A percentile compares a stretch with the other conserved stretches of the same genome.
These are phyloP conservation scores for Benincasa hispida DNA, from an alignment of 306 rosid genomes.

Conservation along the genomic window DNA sequence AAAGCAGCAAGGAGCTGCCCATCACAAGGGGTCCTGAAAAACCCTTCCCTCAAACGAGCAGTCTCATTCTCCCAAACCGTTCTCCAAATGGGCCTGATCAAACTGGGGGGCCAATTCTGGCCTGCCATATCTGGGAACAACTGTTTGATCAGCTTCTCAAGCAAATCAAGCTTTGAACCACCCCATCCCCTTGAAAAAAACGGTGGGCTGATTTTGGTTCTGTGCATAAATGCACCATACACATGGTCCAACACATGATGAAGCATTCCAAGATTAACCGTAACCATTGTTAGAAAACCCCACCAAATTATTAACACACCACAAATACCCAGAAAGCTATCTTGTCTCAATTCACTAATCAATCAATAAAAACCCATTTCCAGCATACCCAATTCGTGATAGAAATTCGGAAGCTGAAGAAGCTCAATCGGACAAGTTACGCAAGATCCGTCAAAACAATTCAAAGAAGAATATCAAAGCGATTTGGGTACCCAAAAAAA, in stretches of 20 bases:
- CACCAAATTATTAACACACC: background rate
- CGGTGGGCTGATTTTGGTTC: conserved; percentile 66
- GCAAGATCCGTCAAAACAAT: background rate
- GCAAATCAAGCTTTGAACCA: conserved; percentile 67
- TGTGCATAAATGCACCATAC: conserved; percentile 86
- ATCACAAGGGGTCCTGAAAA: conserved; percentile 75
- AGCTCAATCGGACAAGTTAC: background rate
- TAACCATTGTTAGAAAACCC: conserved; percentile 35
- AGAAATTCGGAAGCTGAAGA: background rate
- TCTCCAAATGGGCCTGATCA: conserved; percentile 62
- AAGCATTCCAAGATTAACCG: conserved; percentile 68
- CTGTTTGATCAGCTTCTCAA: conserved; percentile 63
- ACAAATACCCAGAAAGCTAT: conserved; percentile 3
- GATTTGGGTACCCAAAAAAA: background rate
- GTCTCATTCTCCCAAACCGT: conserved; percentile 70
- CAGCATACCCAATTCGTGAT: background rate
- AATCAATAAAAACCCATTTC: background rate
- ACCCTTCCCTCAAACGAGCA: conserved; percentile 76
- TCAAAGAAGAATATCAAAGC: background rate
- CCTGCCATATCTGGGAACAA: conserved; percentile 55
- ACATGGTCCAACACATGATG: conserved; percentile 89
- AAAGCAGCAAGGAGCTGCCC: conserved; percentile 66
- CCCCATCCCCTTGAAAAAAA: conserved; percentile 95
- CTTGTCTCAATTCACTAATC: background rate
- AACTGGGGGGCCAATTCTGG: conserved; percentile 59